These are phyloP conservation scores for Diplodia scrobiculata DNA, from an alignment of 2,329 filamentous ascomycete genomes.

Conservation along the genomic window DNA sequence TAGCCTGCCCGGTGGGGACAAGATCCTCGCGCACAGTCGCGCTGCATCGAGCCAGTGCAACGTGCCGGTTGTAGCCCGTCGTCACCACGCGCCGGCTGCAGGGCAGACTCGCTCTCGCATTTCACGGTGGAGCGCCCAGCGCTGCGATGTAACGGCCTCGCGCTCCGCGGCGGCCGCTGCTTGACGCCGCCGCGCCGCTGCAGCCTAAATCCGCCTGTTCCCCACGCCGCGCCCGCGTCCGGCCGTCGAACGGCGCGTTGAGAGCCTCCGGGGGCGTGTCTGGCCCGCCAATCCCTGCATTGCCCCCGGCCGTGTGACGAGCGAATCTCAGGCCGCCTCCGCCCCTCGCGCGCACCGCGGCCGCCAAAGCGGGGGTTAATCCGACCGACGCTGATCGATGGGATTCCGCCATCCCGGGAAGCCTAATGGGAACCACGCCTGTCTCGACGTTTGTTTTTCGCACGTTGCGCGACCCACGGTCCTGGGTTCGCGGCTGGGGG, in stretches of 20 bases:
- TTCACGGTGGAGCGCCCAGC: conserved; percentile 15
- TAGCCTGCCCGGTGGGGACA: conserved; percentile 21
- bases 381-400: conserved; percentile 21
- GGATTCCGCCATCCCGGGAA: conserved; percentile 24
- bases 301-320: conserved; percentile 6
- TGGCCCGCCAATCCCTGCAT: conserved; percentile 1
- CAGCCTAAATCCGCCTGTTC: conserved; percentile 10
- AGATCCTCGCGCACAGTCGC: conserved; percentile 22
- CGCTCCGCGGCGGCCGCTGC: not conserved
- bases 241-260: conserved; percentile 2
- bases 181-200: conserved; percentile 15
- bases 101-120: conserved; percentile 9
- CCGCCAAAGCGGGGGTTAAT: conserved; percentile 20
- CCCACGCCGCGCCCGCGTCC: not conserved
- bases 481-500: conserved; percentile 18
- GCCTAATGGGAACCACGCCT: conserved; percentile 18
- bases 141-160: conserved; percentile 5
- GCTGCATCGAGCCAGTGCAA: conserved; percentile 9
- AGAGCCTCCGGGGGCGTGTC: conserved; percentile 10
- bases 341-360: conserved; percentile 7
- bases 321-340: conserved; percentile 7
- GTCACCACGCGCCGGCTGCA: not conserved
- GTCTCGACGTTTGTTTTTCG: conserved; percentile 22
- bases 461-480: conserved; percentile 26
- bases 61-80: conserved; percentile 7